Conservation (phyloP, 2,329 filamentous ascomycete genomes). For the Cadophora sp. region DNA sequence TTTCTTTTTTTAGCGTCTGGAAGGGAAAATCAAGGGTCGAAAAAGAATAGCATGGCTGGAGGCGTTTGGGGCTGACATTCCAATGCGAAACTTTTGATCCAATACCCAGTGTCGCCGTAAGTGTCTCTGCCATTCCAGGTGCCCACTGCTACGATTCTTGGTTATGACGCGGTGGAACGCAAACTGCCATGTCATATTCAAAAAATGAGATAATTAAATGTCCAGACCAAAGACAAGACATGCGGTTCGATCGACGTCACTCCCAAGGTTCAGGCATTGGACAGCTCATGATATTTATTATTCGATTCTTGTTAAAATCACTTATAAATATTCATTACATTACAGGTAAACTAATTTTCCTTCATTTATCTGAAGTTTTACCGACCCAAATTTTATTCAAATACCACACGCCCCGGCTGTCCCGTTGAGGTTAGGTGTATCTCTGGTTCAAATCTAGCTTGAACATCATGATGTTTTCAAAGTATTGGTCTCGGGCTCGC, state of each 20-base stretch:
- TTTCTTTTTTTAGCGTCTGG: neutral
- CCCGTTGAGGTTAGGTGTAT: too few species aligned
- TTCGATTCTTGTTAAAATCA: neutral
- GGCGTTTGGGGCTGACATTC: conserved; percentile 9
- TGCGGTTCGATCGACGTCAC: neutral
- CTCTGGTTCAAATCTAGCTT: too few species aligned
- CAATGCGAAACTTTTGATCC: neutral
- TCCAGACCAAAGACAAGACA: neutral
- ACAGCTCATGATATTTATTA: too few species aligned
- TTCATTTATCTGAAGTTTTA: too few species aligned
- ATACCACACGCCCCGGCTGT: too few species aligned
- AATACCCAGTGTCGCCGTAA: neutral
- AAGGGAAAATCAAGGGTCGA: conserved; percentile 16
- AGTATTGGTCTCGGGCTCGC: neutral
- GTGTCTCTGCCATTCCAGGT: neutral
- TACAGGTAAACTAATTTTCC: too few species aligned
- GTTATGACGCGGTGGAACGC: neutral
- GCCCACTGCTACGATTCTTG: too few species aligned
- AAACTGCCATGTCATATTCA: neutral
- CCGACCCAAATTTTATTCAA: too few species aligned
- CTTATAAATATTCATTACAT: neutral
- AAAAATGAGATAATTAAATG: neutral
- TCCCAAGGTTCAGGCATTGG: neutral
- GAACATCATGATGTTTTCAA: neutral
- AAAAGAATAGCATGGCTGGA: conserved; percentile 15